A percentile compares a stretch with the other conserved stretches of the same genome.
These are phyloP conservation scores for Citrus sinensis DNA, from an alignment of 345 rosid genomes.

Conservation along the genomic window DVS_A1.0 CM039162.1:32726001-32726500, in stretches of 20 bases:
- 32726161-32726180: constrained; percentile 68
- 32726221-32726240: constrained; percentile 80
- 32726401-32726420: constrained; percentile 34
- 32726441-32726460: not conserved
- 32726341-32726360: constrained; percentile 79
- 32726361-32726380: constrained; percentile 87
- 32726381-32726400: constrained; percentile 76
- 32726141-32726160: constrained; percentile 68
- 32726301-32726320: constrained; percentile 75
- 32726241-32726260: constrained; percentile 31
- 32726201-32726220: constrained; percentile 83
- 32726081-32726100: constrained; percentile 19
- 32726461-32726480: not conserved
- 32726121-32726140: constrained; percentile 32
- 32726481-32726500: not conserved
- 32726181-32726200: constrained; percentile 52
- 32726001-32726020: not conserved
- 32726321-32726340: constrained; percentile 45
- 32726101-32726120: constrained; percentile 32
- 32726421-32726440: not conserved
- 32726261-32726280: constrained; percentile 68
- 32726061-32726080: not conserved
- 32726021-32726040: constrained; percentile 1
- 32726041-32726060: not conserved
- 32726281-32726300: constrained; percentile 83